These are phyloP conservation scores for Crithidia thermophila DNA, from an alignment of 208 protist genomes.

Conservation along the genomic window DNA sequence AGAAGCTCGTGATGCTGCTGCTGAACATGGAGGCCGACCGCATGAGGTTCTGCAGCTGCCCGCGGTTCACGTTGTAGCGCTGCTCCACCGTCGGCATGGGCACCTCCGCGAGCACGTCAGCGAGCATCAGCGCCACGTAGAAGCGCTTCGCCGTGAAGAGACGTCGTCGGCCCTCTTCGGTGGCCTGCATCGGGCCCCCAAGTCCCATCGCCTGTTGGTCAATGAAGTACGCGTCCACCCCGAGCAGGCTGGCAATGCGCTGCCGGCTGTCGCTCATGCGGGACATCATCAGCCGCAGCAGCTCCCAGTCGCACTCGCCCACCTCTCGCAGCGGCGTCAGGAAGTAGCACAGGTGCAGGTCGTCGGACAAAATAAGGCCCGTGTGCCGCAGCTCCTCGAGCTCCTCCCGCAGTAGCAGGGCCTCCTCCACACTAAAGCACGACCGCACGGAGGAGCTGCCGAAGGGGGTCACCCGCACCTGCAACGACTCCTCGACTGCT, in stretches of 20 bases:
- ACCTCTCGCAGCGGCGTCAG: conserved; percentile 84
- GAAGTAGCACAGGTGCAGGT: conserved; percentile 92
- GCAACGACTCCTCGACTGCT: too few species aligned
- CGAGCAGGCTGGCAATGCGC: conserved; percentile 76
- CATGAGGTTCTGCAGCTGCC: conserved; percentile 87
- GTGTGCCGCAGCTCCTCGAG: conserved; percentile 65
- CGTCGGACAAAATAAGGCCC: conserved; percentile 85
- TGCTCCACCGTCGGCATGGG: conserved; percentile 68
- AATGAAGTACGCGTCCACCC: conserved; percentile 79
- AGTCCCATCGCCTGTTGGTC: conserved; percentile 73
- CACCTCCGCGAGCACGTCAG: conserved; percentile 84
- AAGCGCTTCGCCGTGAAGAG: conserved; percentile 87
- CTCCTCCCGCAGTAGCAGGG: conserved; percentile 68
- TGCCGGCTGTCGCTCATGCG: conserved; percentile 70
- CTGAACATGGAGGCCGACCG: conserved; percentile 85
- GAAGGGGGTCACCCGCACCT: conserved; percentile 62
- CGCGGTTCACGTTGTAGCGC: conserved; percentile 77
- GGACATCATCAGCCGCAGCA: conserved; percentile 64
- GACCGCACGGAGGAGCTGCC: conserved; percentile 77
- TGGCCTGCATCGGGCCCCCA: conserved; percentile 26
- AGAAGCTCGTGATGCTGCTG: conserved; percentile 89
- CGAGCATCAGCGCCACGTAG: conserved; percentile 88
- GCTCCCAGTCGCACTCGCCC: conserved; percentile 72
- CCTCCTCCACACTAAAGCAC: conserved; percentile 84
- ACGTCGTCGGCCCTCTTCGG: conserved; percentile 36